Conservation (phyloP, 495 filamentous ascomycete genomes). For the Penicillium desertorum region DNA sequence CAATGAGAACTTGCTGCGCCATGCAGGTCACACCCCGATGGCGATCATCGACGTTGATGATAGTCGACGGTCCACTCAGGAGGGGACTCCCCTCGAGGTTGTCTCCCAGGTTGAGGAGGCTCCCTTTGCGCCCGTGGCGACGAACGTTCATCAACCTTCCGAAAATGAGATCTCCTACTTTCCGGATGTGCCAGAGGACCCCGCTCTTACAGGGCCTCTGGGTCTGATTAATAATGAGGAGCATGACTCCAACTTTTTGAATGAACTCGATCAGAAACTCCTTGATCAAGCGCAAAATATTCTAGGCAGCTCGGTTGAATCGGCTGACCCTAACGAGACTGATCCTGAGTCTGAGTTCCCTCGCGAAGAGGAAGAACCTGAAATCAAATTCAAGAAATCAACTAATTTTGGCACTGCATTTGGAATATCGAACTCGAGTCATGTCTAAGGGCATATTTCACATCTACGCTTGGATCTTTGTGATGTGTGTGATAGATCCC, state of each 20-base stretch:
- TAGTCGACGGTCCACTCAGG: constrained; percentile 33
- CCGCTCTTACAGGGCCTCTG: constrained; percentile 46
- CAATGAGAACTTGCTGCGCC: constrained; percentile 38
- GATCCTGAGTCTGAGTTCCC: constrained; percentile 32
- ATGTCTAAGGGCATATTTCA: constrained; percentile 13
- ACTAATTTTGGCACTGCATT: constrained; percentile 62
- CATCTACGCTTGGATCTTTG: constrained; percentile 12
- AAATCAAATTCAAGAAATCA: constrained; percentile 57
- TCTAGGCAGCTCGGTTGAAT: constrained; percentile 22
- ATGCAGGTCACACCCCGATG: constrained; percentile 53
- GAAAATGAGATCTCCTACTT: constrained; percentile 48
- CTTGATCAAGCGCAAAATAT: constrained; percentile 40
- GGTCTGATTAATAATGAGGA: constrained; percentile 46
- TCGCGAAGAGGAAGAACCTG: constrained; percentile 48
- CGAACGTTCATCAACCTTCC: constrained; percentile 33
- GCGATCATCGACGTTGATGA: constrained; percentile 40
- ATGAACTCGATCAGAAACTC: constrained; percentile 45
- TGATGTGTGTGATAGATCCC: constrained; percentile 17
- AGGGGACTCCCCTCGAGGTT: constrained; percentile 26
- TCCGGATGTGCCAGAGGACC: constrained; percentile 43
- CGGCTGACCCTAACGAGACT: constrained; percentile 25
- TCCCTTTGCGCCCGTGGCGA: constrained; percentile 35
- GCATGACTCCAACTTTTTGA: constrained; percentile 43
- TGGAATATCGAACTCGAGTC: constrained; percentile 32
- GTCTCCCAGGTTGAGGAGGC: constrained; percentile 23